Evolutionary conservation across 1,139 yeast species (phyloP).

Genomic region (Pneumocystis sp.): DNA sequence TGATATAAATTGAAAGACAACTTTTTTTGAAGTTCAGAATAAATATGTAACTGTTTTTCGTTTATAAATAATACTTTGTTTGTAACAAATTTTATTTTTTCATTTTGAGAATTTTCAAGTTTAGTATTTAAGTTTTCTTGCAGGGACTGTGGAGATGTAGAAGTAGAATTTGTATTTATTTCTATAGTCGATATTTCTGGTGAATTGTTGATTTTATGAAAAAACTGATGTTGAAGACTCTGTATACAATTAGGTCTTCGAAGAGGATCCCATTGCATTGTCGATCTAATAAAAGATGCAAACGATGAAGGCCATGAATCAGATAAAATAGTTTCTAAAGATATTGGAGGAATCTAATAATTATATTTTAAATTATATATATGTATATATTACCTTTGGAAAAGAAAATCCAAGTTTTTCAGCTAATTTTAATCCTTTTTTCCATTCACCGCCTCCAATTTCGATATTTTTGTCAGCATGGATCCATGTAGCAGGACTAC

Average conservation of each 20-base stretch:
- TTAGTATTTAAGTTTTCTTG: neutral
- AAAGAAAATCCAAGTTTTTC: slow-evolving; percentile 55
- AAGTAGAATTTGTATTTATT: neutral
- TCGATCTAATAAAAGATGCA: neutral
- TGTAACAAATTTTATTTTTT: neutral
- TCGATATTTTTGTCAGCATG: slow-evolving; percentile 38
- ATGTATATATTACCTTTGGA: slow-evolving; percentile 51
- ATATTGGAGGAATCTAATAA: slow-evolving; percentile 4
- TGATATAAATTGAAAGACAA: neutral
- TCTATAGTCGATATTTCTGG: neutral
- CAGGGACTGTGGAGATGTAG: neutral
- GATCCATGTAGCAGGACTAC: slow-evolving; percentile 39
- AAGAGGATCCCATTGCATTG: neutral
- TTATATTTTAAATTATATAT: slow-evolving; percentile 42
- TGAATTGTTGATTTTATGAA: neutral
- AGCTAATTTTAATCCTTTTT: slow-evolving; percentile 56
- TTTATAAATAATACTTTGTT: neutral
- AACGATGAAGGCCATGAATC: slow-evolving; percentile 7
- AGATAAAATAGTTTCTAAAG: slow-evolving; percentile 5
- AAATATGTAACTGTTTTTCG: neutral
- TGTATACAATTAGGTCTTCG: neutral
- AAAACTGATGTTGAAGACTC: neutral
- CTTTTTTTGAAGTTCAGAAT: neutral
- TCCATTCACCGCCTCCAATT: slow-evolving; percentile 57
- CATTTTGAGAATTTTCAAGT: neutral